A percentile compares a stretch with the other conserved stretches of the same genome.
These are phyloP conservation scores for Septoria linicola DNA, from an alignment of 2,329 filamentous ascomycete species.

Conservation along the genomic window DNA sequence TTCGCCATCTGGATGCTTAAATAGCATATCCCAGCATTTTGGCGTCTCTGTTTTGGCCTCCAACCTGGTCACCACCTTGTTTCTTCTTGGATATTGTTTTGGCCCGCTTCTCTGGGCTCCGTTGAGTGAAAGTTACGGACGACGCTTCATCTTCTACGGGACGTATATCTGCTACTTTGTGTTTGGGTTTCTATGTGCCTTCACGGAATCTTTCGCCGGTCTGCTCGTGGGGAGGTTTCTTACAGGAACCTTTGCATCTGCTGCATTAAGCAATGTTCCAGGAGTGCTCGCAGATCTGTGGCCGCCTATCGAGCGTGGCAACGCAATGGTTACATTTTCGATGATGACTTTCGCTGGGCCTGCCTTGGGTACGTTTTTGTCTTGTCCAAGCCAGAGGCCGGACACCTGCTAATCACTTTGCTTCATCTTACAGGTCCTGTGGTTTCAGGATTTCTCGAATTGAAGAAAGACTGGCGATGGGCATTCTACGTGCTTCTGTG, in stretches of 20 bases:
- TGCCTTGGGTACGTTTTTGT: conserved; percentile 46
- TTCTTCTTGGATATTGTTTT: conserved; percentile 52
- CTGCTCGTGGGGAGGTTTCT: conserved; percentile 57
- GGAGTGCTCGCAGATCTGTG: conserved; percentile 53
- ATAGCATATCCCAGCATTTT: conserved; percentile 48
- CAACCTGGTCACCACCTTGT: conserved; percentile 32
- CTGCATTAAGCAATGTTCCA: conserved; percentile 43
- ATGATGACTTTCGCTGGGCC: conserved; percentile 50
- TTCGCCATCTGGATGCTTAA: conserved; percentile 39
- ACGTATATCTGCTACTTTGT: conserved; percentile 43
- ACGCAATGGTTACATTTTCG: conserved; percentile 54
- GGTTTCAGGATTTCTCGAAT: conserved; percentile 56
- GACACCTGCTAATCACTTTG: too few relatives aligned
- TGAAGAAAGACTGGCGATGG: conserved; percentile 51
- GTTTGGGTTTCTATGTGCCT: conserved; percentile 56
- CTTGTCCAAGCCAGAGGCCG: too few relatives aligned
- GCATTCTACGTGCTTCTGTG: conserved; percentile 43
- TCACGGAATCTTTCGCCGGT: conserved; percentile 54
- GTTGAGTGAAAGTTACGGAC: conserved; percentile 63
- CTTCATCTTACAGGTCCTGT: too few relatives aligned
- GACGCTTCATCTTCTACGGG: conserved; percentile 53
- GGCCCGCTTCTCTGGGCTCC: conserved; percentile 65
- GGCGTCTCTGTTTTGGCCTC: conserved; percentile 47
- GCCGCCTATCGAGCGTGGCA: conserved; percentile 42
- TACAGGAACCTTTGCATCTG: conserved; percentile 54